Evolutionary conservation across 805 yeast species (phyloP).

Genomic region (Metahyphopichia silvanorum): DNA sequence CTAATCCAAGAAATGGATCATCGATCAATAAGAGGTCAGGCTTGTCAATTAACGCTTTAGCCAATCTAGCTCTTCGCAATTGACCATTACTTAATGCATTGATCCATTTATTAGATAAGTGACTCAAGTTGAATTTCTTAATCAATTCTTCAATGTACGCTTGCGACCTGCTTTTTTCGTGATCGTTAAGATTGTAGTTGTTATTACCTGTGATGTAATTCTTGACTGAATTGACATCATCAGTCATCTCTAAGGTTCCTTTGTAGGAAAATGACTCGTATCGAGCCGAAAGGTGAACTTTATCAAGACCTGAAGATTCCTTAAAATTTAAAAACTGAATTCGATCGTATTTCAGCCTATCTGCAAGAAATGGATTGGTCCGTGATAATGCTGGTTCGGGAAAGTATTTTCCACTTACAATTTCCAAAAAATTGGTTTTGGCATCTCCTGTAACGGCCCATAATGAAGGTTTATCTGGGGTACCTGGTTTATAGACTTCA

Average conservation of each 20-base stretch:
- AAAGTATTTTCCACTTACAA: conserved; percentile 53
- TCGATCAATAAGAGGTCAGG: conserved; percentile 75
- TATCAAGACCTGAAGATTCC: conserved; percentile 34
- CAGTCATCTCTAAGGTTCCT: conserved; percentile 54
- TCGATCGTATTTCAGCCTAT: conserved; percentile 22
- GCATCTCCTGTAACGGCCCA: conserved; percentile 39
- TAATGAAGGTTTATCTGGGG: conserved; percentile 12
- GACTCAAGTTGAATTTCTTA: conserved; percentile 49
- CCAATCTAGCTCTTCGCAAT: conserved; percentile 84
- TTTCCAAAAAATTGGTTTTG: conserved; percentile 53
- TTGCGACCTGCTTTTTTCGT: conserved; percentile 7
- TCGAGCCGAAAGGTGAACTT: conserved; percentile 80
- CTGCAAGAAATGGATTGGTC: conserved; percentile 48
- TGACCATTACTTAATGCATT: conserved; percentile 93
- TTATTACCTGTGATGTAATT: conserved; percentile 56
- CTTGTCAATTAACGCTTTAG: conserved; percentile 60
- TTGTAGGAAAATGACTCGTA: conserved; percentile 72
- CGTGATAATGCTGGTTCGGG: conserved; percentile 53
- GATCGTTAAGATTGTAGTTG: conserved; percentile 39
- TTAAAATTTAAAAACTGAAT: conserved; percentile 32
- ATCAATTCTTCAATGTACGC: conserved; percentile 42
- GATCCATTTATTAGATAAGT: conserved; percentile 68
- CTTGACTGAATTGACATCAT: conserved; percentile 63
- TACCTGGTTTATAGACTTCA: conserved; percentile 14
- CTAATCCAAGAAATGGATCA: conserved; percentile 91